Evolutionary conservation across 2,329 filamentous ascomycete species (phyloP), one percentile per base, ranked within the genome.

Genomic region (Capronia epimyces): DNA sequence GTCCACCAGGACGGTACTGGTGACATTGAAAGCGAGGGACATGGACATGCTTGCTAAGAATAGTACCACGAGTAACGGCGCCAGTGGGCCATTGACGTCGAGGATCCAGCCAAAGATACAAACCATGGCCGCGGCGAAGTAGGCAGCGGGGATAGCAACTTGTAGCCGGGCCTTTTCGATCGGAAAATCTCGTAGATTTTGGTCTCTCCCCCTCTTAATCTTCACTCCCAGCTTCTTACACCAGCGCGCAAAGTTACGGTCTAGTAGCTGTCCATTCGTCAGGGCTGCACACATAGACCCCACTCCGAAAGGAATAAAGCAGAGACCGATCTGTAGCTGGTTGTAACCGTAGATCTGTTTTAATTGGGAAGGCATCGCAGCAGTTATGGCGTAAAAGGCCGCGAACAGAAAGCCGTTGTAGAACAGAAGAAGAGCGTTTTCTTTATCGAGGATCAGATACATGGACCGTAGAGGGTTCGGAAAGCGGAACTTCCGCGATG

Each of bases 241-340:
- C 41, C 82, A 76, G 32, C 84, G 78, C 5, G 81, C 75, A 65
- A 87, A 94, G 65, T 89, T 89, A 74, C 79, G 82, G 66, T 88
- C 85, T 29, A 87, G 75, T 1, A 81, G 58, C 1, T 74, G 72
- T 3, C 87, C 65, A 29, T 64, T 66, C 2, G 47, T 31, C 13
- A 62, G 53, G 13, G 62, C 57, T 22, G 61, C 63, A 31, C 58
- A 22, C 8, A 67, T 46, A 3, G 61, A 61, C 4, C 64, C 64
- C 7, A 63, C 16, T 1, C 63, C 63, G 24, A 60, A 60, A 1
- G 64, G 63, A 27, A 66, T 58, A 46, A 63, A 68, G 52, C 63
- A 67, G 3, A 73, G 60, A 3, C 65, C 68, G 34, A 76, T 69
- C 53, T 78, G 66, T 9, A 78, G 66, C 45, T 74, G 67, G 58